These are phyloP conservation scores for Metroxylon sagu DNA, from an alignment of 176 grass and related monocot genomes.

Conservation along the genomic window DNA sequence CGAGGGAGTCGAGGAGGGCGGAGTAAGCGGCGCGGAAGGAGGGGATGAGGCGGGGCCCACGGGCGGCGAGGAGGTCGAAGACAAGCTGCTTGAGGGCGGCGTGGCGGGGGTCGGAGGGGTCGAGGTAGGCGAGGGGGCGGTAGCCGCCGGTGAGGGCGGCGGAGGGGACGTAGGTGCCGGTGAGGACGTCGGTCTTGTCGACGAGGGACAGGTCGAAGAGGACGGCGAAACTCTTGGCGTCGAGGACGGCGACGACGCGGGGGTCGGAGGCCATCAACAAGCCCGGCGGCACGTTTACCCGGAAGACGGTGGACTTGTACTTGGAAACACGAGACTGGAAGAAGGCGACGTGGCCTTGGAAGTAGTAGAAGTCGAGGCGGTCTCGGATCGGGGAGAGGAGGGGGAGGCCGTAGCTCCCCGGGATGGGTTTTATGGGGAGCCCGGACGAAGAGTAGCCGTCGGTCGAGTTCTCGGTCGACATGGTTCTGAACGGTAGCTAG, in stretches of 20 bases:
- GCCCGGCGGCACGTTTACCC: slow-evolving; percentile 51
- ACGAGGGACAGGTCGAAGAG: slow-evolving; percentile 48
- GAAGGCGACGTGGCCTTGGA: slow-evolving; percentile 48
- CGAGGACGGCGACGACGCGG: slow-evolving; percentile 61
- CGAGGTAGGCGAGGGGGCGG: slow-evolving; percentile 53
- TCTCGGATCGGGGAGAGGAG: slow-evolving; percentile 47
- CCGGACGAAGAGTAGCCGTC: slow-evolving; percentile 24
- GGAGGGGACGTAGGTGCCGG: slow-evolving; percentile 59
- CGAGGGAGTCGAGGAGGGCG: slow-evolving; percentile 28
- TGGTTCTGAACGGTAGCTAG: too few relatives aligned
- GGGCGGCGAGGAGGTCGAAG: slow-evolving; percentile 30
- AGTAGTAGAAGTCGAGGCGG: slow-evolving; percentile 75
- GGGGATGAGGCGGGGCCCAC: slow-evolving; percentile 34
- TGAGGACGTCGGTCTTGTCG: slow-evolving; percentile 61
- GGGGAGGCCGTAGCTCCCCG: slow-evolving; percentile 43
- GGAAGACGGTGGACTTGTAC: slow-evolving; percentile 60
- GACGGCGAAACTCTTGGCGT: slow-evolving; percentile 58
- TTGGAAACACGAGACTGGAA: slow-evolving; percentile 51
- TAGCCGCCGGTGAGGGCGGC: slow-evolving; percentile 42
- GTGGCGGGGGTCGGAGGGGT: slow-evolving; percentile 49
- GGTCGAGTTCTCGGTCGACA: too few relatives aligned
- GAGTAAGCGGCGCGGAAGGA: slow-evolving; percentile 29
- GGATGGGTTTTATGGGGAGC: slow-evolving; percentile 39
- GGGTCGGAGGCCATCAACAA: slow-evolving; percentile 35
- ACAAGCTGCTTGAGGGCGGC: slow-evolving; percentile 40